Evolutionary conservation across 805 yeast genomes (phyloP), one percentile per base, ranked within the genome.

Genomic region (Lipomyces chichibuensis): DNA sequence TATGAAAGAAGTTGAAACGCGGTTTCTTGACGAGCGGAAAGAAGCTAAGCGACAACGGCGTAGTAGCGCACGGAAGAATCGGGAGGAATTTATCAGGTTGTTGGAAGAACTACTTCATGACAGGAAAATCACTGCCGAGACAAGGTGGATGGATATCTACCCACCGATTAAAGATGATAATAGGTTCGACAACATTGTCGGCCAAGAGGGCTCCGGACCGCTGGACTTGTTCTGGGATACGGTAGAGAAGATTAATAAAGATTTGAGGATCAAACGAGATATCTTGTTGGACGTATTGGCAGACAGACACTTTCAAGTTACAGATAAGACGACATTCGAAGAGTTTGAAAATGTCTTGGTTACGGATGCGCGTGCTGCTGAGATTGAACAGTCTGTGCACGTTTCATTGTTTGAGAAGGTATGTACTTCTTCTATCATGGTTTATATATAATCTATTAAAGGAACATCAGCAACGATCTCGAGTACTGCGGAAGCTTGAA

Each of bases 201-300:
- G 96, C 0, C 82, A 92, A 63, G 81, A 84, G 57, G 97, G 97
- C 0, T 91, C 97, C 0, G 83, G 87, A 0, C 89, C 97, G 0
- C 74, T 88, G 54, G 96, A 92, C 69, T 77, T 90, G 53, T 92
- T 89, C 75, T 84, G 91, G 85, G 97, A 92, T 75, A 73, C 84
- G 0, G 82, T 89, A 2, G 92, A 89, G 71, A 88, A 85, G 64
- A 87, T 85, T 72, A 82, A 83, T 43, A 84, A 87, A 63, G 73
- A 81, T 1, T 74, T 90, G 57, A 84, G 83, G 66, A 85, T 87
- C 27, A 85, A 87, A 74, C 84, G 84, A 63, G 91, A 88, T 61
- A 77, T 88, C 54, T 84, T 87, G 0, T 84, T 84, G 60, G 87
- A 84, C 69, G 75, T 83, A 5, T 71, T 88, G 35, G 76, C 82